Conservation (phyloP, 192 early-diverging fungal species). For the Linnemannia zychae region DNA sequence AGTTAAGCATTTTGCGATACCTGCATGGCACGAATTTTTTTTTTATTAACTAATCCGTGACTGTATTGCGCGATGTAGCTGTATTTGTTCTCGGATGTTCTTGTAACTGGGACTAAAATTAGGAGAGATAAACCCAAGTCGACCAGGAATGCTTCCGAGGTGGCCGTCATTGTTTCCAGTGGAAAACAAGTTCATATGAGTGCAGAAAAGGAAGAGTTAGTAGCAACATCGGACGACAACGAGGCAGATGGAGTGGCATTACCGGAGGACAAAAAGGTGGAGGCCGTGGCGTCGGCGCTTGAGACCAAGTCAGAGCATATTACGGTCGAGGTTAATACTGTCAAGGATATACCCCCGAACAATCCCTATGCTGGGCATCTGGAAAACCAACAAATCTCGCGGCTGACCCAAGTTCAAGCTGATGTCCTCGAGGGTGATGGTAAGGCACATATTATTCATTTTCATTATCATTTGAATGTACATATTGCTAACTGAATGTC, state of each 20-base stretch:
- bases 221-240: background rate
- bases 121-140: background rate
- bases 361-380: conserved; percentile 51
- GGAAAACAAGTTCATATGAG: background rate
- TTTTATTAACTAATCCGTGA: no score
- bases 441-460: background rate
- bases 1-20: no score
- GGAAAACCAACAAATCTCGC: conserved; percentile 41
- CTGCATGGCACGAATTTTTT: no score
- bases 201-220: background rate
- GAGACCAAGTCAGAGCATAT: background rate
- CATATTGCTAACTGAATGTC: background rate
- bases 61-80: no score
- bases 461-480: background rate
- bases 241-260: background rate
- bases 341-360: background rate
- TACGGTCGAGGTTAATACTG: background rate
- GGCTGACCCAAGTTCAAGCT: conserved; percentile 45
- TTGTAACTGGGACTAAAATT: conserved; percentile 47
- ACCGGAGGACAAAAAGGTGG: background rate
- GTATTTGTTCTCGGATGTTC: conserved; percentile 48
- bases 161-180: background rate
- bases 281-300: background rate
- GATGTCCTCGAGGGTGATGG: conserved; percentile 36
- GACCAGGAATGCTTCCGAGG: background rate